phyloP scores from a whole-genome alignment of 768 basidiomycete genomes.

The Lentinula raphanica region DNA sequence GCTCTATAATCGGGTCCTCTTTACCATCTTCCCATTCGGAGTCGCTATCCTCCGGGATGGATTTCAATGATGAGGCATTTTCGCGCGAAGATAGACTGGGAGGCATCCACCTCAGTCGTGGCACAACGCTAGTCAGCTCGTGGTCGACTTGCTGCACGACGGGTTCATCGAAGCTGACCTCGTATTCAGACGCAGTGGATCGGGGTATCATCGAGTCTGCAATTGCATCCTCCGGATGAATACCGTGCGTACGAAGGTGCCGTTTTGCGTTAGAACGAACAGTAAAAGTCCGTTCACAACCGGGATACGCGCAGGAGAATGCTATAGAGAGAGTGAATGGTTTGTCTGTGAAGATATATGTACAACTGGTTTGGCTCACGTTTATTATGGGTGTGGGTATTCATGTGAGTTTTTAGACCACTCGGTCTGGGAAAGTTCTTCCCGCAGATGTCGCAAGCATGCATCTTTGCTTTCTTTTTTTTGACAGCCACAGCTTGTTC shows the following conservation, averaged over 20 bases:
- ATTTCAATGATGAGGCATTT: not conserved
- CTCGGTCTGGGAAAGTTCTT: constrained; percentile 56
- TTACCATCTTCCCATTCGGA: not conserved
- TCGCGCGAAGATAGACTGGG: not conserved
- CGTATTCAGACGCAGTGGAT: not conserved
- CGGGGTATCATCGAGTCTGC: not conserved
- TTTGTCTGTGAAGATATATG: not conserved
- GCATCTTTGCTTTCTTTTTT: constrained; percentile 52
- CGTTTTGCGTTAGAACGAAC: constrained; percentile 80
- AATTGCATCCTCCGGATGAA: not conserved
- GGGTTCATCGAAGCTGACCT: not conserved
- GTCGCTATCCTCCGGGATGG: constrained; percentile 1
- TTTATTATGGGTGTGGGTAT: constrained; percentile 46
- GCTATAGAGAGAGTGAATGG: constrained; percentile 23
- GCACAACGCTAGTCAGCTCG: not conserved
- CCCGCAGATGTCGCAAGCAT: constrained; percentile 42
- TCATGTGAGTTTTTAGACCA: constrained; percentile 54
- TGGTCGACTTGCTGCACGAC: not conserved
- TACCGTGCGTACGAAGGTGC: constrained; percentile 71
- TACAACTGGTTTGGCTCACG: constrained; percentile 32
- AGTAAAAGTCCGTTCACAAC: constrained; percentile 64
- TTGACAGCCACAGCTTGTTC: constrained; percentile 14
- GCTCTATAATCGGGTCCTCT: not conserved
- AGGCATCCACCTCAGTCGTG: constrained; percentile 4
- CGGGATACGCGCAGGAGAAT: constrained; percentile 49